Conservation (phyloP, 306 rosid genomes). For the Prinsepia uniflora region DNA sequence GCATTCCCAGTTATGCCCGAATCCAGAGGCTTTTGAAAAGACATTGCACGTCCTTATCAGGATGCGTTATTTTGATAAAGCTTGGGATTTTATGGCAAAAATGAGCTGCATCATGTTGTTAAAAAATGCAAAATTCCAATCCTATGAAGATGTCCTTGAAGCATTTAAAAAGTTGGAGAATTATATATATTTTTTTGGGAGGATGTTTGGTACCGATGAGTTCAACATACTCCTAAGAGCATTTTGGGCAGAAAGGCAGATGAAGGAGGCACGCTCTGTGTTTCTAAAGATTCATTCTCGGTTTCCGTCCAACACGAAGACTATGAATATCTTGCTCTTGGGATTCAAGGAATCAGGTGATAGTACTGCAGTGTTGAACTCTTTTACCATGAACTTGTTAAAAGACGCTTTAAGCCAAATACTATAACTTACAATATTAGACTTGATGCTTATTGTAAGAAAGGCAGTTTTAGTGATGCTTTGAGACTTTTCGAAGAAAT, state of each 20-base stretch:
- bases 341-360: constrained; percentile 91
- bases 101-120: constrained; percentile 56
- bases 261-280: constrained; percentile 84
- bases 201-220: constrained; percentile 63
- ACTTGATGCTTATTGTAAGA: constrained; percentile 82
- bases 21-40: constrained; percentile 61
- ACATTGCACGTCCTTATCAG: constrained; percentile 69
- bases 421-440: constrained; percentile 60
- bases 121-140: constrained; percentile 59
- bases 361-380: constrained; percentile 70
- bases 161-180: constrained; percentile 69
- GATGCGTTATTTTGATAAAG: constrained; percentile 76
- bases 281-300: constrained; percentile 56
- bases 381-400: constrained; percentile 79
- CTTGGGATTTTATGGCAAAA: constrained; percentile 59
- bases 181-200: constrained; percentile 50
- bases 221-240: constrained; percentile 73
- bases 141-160: constrained; percentile 67
- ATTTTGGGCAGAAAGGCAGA: constrained; percentile 70
- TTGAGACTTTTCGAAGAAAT: constrained; percentile 74
- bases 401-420: constrained; percentile 72
- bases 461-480: constrained; percentile 62
- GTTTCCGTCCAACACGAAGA: constrained; percentile 59
- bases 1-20: constrained; percentile 37
- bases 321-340: constrained; percentile 80